Percentiles rank a stretch among this genome's conserved stretches.
phyloP scores from a whole-genome alignment of 495 filamentous ascomycete genomes.

The Diplogelasinospora grovesii region DNA sequence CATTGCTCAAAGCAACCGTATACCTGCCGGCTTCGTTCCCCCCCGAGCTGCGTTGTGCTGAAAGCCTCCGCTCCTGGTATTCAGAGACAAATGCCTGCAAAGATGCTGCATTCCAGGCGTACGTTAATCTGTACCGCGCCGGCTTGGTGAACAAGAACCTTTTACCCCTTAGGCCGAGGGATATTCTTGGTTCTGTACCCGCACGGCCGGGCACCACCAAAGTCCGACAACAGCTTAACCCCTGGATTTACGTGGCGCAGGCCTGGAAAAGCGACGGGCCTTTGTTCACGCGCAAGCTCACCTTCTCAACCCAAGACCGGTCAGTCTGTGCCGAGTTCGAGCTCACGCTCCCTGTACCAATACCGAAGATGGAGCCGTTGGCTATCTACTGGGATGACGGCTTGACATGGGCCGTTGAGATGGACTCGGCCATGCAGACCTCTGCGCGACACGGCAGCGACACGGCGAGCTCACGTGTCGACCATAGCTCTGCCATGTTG shows the following conservation, averaged over 20 bases:
- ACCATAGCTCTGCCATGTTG: slow-evolving; percentile 43
- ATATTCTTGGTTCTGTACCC: slow-evolving; percentile 34
- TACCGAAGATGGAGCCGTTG: slow-evolving; percentile 38
- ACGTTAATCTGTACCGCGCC: slow-evolving; percentile 58
- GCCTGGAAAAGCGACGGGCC: slow-evolving; percentile 36
- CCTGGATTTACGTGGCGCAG: slow-evolving; percentile 57
- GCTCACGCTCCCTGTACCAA: slow-evolving; percentile 37
- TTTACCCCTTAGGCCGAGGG: slow-evolving; percentile 48
- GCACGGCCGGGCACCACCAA: slow-evolving; percentile 40
- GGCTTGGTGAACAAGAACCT: slow-evolving; percentile 75
- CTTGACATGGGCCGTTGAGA: slow-evolving; percentile 33
- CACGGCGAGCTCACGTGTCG: slow-evolving; percentile 13
- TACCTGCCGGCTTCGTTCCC: slow-evolving; percentile 67
- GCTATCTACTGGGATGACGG: slow-evolving; percentile 44
- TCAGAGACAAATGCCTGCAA: slow-evolving; percentile 70
- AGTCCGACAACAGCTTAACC: slow-evolving; percentile 54
- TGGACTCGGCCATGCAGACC: slow-evolving; percentile 21
- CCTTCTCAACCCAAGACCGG: slow-evolving; percentile 24
- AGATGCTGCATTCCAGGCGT: slow-evolving; percentile 82
- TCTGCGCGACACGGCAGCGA: background rate
- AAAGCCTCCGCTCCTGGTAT: slow-evolving; percentile 51
- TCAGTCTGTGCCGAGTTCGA: slow-evolving; percentile 32
- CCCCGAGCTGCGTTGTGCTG: slow-evolving; percentile 48
- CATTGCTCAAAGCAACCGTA: slow-evolving; percentile 49
- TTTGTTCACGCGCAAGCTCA: slow-evolving; percentile 26